Conservation (phyloP, 164 flowering plant genomes). For the Aristolochia fimbriata region DNA sequence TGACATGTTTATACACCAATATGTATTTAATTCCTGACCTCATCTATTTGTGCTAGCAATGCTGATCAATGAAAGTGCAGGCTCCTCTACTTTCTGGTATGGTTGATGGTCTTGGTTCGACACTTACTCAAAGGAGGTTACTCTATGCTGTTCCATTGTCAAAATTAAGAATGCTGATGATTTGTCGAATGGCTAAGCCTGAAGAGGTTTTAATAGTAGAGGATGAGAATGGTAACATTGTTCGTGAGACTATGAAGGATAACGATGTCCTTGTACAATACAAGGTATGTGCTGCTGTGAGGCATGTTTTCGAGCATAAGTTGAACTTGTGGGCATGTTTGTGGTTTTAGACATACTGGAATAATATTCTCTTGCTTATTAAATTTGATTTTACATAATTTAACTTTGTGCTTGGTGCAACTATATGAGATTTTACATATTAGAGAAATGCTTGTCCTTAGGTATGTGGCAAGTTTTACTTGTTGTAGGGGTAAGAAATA, state of each 20-base stretch:
- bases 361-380: too few relatives aligned
- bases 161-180: constrained; percentile 86
- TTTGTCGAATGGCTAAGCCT: constrained; percentile 99
- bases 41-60: too few relatives aligned
- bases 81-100: constrained; percentile 50
- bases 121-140: constrained; percentile 63
- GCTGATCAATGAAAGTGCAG: constrained; percentile 20
- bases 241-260: constrained; percentile 98
- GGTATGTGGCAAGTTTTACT: too few relatives aligned
- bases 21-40: too few relatives aligned
- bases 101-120: constrained; percentile 79
- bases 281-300: constrained; percentile 37
- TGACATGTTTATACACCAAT: too few relatives aligned
- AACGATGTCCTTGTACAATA: constrained; percentile 99
- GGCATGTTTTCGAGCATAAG: neutral
- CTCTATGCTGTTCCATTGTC: constrained; percentile 84
- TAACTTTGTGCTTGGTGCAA: too few relatives aligned
- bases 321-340: too few relatives aligned
- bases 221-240: constrained; percentile 99
- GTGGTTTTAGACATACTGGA: too few relatives aligned
- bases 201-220: constrained; percentile 98
- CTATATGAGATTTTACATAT: too few relatives aligned
- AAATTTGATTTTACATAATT: too few relatives aligned
- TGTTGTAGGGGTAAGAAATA: too few relatives aligned
- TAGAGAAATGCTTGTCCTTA: too few relatives aligned